Evolutionary conservation across 345 rosid genomes (phyloP).

Genomic region (Raphanus raphanistrum): DNA sequence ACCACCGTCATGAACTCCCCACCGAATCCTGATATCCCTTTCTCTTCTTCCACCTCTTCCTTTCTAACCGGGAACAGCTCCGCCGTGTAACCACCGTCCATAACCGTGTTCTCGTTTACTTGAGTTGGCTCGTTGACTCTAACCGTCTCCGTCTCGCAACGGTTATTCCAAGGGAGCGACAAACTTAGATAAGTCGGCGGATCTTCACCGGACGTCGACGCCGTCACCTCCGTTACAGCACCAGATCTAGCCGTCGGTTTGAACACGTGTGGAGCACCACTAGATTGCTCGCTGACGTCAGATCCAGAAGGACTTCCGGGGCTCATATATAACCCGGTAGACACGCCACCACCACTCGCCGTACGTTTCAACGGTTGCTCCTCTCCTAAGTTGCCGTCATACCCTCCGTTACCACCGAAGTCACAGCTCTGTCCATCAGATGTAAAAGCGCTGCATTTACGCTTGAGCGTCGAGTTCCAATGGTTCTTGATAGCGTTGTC

Average conservation of each 20-base stretch:
- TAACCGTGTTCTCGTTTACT: constrained; percentile 14
- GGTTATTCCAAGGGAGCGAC: constrained; percentile 56
- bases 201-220: constrained; percentile 46
- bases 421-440: constrained; percentile 43
- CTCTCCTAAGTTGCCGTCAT: constrained; percentile 52
- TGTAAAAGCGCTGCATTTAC: constrained; percentile 52
- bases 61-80: constrained; percentile 35
- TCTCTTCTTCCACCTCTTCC: constrained; percentile 26
- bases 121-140: constrained; percentile 42
- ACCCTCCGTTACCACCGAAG: constrained; percentile 41
- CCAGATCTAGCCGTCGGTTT: constrained; percentile 58
- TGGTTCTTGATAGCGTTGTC: constrained; percentile 93
- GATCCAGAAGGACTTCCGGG: constrained; percentile 82
- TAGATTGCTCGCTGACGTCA: constrained; percentile 69
- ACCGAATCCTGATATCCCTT: constrained; percentile 55
- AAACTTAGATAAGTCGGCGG: constrained; percentile 68
- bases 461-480: constrained; percentile 92
- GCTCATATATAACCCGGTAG: constrained; percentile 59
- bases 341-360: constrained; percentile 59
- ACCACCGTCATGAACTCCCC: constrained; percentile 76
- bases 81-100: constrained; percentile 27
- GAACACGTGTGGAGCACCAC: constrained; percentile 42
- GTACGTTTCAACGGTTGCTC: constrained; percentile 77
- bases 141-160: constrained; percentile 38
- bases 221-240: constrained; percentile 34